phyloP scores from a whole-genome alignment of 192 early-diverging fungal species.

The Mortierella antarctica region DNA sequence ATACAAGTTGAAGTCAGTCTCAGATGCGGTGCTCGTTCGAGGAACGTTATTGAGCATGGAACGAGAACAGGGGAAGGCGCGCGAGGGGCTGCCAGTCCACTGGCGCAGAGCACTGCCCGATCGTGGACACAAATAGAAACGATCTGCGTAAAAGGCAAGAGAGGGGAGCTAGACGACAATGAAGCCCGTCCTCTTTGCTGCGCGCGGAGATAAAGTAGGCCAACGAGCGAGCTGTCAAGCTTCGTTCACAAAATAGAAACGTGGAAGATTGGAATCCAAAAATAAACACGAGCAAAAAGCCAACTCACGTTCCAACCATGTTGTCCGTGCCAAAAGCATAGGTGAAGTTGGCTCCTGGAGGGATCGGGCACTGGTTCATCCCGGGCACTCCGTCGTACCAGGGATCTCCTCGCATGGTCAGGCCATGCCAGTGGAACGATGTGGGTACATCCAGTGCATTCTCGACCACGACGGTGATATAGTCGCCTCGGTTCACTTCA shows the following conservation, averaged over 20 bases:
- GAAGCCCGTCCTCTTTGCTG: no score
- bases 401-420: slow-evolving; percentile 48
- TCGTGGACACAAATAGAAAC: no score
- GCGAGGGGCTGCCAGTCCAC: no score
- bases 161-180: no score
- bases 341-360: slow-evolving; percentile 51
- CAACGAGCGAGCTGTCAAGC: no score
- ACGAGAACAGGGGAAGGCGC: no score
- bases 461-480: slow-evolving; percentile 56
- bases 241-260: no score
- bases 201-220: no score
- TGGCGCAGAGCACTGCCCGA: no score
- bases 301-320: slow-evolving; percentile 59
- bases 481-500: slow-evolving; percentile 60
- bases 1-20: background rate
- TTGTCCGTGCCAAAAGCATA: slow-evolving; percentile 56
- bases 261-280: slow-evolving; percentile 21
- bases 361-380: slow-evolving; percentile 68
- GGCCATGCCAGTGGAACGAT: slow-evolving; percentile 63
- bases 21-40: background rate
- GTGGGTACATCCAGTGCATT: slow-evolving; percentile 59
- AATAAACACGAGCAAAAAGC: background rate
- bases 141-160: no score
- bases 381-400: slow-evolving; percentile 69
- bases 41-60: no score